Evolutionary conservation across 2,329 filamentous ascomycete species (phyloP).

Genomic region (Atkinsonella texensis): DNA sequence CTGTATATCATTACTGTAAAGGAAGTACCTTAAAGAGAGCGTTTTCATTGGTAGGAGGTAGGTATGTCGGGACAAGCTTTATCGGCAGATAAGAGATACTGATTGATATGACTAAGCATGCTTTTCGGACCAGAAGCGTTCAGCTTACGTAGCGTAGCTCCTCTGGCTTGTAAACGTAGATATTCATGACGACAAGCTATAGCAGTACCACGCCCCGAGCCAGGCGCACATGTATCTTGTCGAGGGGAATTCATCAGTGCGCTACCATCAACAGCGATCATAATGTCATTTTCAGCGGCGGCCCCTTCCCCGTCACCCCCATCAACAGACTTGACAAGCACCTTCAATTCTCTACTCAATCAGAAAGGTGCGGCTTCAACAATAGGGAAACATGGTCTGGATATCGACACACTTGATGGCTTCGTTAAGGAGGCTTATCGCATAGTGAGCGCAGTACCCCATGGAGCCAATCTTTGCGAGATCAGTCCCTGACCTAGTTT

Average conservation of each 20-base stretch:
- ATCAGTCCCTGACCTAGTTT: not conserved
- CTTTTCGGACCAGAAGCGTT: not conserved
- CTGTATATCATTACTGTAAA: no score
- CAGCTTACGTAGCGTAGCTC: conserved; percentile 3
- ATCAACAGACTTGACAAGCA: conserved; percentile 51
- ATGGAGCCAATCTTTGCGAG: not conserved
- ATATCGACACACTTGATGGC: conserved; percentile 52
- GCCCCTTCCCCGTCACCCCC: conserved; percentile 16
- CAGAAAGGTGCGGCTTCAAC: conserved; percentile 42
- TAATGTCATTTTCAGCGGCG: conserved; percentile 4
- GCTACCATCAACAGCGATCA: not conserved
- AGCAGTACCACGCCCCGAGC: not conserved
- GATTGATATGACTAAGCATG: conserved; percentile 3
- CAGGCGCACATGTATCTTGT: not conserved
- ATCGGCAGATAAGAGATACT: no score
- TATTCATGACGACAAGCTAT: not conserved
- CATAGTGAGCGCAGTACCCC: conserved; percentile 49
- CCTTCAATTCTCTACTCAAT: conserved; percentile 54
- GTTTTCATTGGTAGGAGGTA: no score
- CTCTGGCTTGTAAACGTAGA: not conserved
- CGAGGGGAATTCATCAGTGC: not conserved
- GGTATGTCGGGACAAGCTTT: no score
- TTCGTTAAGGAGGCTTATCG: conserved; percentile 91
- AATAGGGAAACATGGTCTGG: conserved; percentile 24
- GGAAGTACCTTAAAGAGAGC: no score